phyloP scores from a whole-genome alignment of 495 filamentous ascomycete genomes.

The Collariella sp. region DNA sequence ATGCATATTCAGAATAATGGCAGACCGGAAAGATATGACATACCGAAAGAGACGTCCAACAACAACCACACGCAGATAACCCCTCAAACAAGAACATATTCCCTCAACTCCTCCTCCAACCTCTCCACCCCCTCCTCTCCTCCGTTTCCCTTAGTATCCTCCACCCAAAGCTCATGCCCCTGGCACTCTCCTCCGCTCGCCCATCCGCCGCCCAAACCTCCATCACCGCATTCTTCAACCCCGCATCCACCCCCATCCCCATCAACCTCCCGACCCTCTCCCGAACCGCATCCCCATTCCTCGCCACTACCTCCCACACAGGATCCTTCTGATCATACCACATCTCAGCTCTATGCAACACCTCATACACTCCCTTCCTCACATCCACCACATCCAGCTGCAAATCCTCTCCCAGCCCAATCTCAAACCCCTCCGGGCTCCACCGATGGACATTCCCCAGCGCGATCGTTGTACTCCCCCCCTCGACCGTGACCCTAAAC shows the following conservation, averaged over 20 bases:
- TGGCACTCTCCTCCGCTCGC: conserved; percentile 10
- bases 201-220: conserved; percentile 40
- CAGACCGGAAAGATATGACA: background rate
- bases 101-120: conserved; percentile 5
- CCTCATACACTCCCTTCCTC: conserved; percentile 17
- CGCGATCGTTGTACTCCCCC: conserved; percentile 1
- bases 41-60: background rate
- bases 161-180: conserved; percentile 16
- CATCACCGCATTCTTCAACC: conserved; percentile 33
- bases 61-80: background rate
- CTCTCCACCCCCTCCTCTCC: background rate
- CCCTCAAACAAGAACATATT: conserved; percentile 18
- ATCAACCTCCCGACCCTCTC: conserved; percentile 28
- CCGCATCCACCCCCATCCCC: conserved; percentile 26
- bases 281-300: conserved; percentile 12
- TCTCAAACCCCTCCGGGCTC: conserved; percentile 14
- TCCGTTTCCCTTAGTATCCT: background rate
- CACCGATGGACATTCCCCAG: conserved; percentile 14
- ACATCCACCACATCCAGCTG: conserved; percentile 30
- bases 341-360: conserved; percentile 38
- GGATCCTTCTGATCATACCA: conserved; percentile 33
- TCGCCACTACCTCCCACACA: conserved; percentile 30
- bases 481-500: conserved; percentile 5
- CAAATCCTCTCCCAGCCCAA: conserved; percentile 29
- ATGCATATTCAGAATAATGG: no score